Evolutionary conservation across 148 eudicot species (phyloP).

Genomic region (Vaccinium myrtillus): DNA sequence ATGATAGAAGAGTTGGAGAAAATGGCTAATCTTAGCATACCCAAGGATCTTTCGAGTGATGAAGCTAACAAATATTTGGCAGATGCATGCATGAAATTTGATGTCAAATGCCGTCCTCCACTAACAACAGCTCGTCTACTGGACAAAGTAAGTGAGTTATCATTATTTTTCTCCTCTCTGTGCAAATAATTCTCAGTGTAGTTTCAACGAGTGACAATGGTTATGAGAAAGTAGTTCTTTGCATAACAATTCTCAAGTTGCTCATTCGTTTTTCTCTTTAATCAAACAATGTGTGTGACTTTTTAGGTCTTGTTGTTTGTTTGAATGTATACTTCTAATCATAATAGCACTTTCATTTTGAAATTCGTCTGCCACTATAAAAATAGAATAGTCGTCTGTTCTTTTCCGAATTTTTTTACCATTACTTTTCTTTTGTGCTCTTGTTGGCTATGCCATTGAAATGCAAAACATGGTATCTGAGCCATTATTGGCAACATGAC

Average conservation of each 20-base stretch:
- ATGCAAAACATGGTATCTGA: neutral
- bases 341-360: neutral
- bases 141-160: conserved; percentile 59
- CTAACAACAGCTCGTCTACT: conserved; percentile 82
- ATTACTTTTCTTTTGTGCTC: neutral
- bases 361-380: too few species aligned
- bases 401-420: too few species aligned
- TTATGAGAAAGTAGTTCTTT: neutral
- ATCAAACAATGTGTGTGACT: neutral
- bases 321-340: neutral
- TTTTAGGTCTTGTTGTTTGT: neutral
- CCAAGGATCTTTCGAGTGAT: conserved; percentile 74
- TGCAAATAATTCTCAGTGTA: neutral
- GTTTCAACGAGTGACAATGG: neutral
- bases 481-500: neutral
- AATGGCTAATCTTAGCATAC: conserved; percentile 75
- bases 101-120: conserved; percentile 88
- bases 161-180: neutral
- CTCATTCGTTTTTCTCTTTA: neutral
- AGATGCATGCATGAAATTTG: conserved; percentile 69
- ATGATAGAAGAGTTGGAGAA: conserved; percentile 89
- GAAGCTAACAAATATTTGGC: conserved; percentile 67
- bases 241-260: neutral
- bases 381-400: too few species aligned
- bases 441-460: neutral